Base-by-base conservation (phyloP, 352 stramenopile species). In the Globisporangium rhizosaccharum region DNA sequence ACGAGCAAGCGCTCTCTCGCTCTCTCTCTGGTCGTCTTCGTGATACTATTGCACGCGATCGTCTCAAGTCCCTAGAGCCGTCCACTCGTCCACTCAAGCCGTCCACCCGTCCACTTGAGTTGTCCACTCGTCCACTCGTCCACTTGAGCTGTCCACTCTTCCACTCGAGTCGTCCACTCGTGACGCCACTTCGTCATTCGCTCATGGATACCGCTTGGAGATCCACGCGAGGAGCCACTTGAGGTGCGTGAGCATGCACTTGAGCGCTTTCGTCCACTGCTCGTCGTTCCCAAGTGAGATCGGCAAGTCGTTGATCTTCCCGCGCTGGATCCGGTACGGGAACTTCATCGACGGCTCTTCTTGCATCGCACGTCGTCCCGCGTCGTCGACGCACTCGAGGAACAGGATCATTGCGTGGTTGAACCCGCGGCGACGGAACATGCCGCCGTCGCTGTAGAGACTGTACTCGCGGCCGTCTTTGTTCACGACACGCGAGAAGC, bases 151-250 rank as follows among this genome's bases (percentile, higher is more conserved):
- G 28, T 6, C 28, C 6, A 3, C 28, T 33, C 28, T 3, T 33
- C 28, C 28, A 33, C 28, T 33, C 33, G 33, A 39, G 33, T 12
- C 23, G 23, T 23, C 23, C 23, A 23, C 23, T 23, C 51, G 37
- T 12, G 37, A 12, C 20, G 14, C 42, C 20, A 12, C 42, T 47
- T 18, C 4, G 12, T 44, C 37, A 15, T 14, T 44, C 10, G 33
- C 14, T 14, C 56, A 87, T 0, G 75, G 68, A 56, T 90, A 92
- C 46, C 76, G 84, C 67, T 97, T 97, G 0, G 84, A 90, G 53
- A 91, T 90, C 92, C 92, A 98, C 51, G 88, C 92, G 15, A 97
- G 57, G 25, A 98, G 79, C 92, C 92, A 98, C 67, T 97, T 97
- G 46, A 97, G 73, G 62, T 97, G 79, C 55, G 87, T 94, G 46